Conservation (phyloP, 305 asterid genomes). For the Coffea humblotiana region DNA sequence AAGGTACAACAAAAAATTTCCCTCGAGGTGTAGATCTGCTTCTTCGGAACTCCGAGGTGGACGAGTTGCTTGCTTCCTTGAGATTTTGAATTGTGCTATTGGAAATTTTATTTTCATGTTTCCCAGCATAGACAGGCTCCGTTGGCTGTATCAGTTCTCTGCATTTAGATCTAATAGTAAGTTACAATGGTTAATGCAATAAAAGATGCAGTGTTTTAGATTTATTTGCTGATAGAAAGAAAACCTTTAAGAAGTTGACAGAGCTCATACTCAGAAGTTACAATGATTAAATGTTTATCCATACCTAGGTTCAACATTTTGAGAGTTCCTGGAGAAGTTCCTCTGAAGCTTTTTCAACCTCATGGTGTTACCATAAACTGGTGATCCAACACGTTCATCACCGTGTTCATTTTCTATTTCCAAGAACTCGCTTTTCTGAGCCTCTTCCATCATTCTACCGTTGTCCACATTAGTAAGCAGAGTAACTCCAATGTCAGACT, state of each 20-base stretch:
- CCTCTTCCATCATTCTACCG: slow-evolving; percentile 39
- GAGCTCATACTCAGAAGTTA: neutral
- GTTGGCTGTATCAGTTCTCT: slow-evolving; percentile 48
- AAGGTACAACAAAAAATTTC: slow-evolving; percentile 35
- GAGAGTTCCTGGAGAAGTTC: slow-evolving; percentile 56
- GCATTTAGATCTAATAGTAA: slow-evolving; percentile 26
- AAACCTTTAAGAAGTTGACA: neutral
- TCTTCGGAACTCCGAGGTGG: slow-evolving; percentile 44
- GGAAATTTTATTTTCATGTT: slow-evolving; percentile 41
- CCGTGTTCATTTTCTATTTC: slow-evolving; percentile 53
- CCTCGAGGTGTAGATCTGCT: slow-evolving; percentile 51
- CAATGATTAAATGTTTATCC: neutral
- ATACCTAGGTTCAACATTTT: slow-evolving; percentile 73
- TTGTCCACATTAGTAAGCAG: slow-evolving; percentile 33
- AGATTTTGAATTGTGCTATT: slow-evolving; percentile 17
- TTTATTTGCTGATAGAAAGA: neutral
- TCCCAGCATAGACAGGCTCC: slow-evolving; percentile 40
- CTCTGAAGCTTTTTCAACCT: slow-evolving; percentile 48
- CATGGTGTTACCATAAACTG: slow-evolving; percentile 27
- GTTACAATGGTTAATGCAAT: slow-evolving; percentile 12
- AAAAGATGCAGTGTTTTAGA: neutral
- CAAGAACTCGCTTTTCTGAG: slow-evolving; percentile 44
- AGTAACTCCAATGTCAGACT: slow-evolving; percentile 42
- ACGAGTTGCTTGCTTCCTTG: slow-evolving; percentile 41
- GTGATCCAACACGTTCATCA: slow-evolving; percentile 39